Base-by-base conservation (phyloP, 2,329 filamentous ascomycete species). In the Colletotrichum lini region DNA sequence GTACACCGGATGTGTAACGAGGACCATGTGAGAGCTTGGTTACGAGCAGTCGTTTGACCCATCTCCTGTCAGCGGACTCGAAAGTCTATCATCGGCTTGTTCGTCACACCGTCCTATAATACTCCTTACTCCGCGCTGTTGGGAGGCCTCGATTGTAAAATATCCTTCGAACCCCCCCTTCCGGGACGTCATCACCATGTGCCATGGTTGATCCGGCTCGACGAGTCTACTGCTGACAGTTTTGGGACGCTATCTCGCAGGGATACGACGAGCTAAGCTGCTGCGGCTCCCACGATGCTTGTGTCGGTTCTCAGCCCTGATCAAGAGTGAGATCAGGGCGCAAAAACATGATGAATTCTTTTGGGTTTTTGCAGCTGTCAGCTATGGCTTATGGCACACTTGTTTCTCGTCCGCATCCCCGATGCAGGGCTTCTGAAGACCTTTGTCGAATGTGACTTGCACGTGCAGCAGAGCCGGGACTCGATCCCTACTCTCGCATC, bases 381-480 rank as follows among this genome's bases (percentile, higher is more conserved):
- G 35, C 10, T 26, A 18, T 38, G 42, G 45, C 23, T 35, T 13
- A 26, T 35, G 49, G 64, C 44, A 44, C 16, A 8, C 15, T 45
- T 47, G 56, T 35, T 47, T 59, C 69, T 44, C 6, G 23, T 38
- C 8, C 47, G 38, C 44, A n/a, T 40, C 56, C 30, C 30, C 30
- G 58, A 67, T 49, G 65, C 69, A 72, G 69, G 69, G 59, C 45
- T 71, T 68, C 38, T 64, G 59, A 64, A 71, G 68, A 71, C 50
- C 53, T 49, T 71, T 44, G 63, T 68, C 40, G 59, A 58, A 63
- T 63, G 58, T 71, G 65, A 68, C 68, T 71, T 58, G 58, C 65
- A 71, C 53, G 58, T 59, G 69, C 65, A 53, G 58, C 30, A 26
- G 8, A 35, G 30, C 30, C 21, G 40, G 47, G 45, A 18, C 44